Conservation (phyloP, 2,329 filamentous ascomycete genomes). For the Botrytis fragariae region DNA sequence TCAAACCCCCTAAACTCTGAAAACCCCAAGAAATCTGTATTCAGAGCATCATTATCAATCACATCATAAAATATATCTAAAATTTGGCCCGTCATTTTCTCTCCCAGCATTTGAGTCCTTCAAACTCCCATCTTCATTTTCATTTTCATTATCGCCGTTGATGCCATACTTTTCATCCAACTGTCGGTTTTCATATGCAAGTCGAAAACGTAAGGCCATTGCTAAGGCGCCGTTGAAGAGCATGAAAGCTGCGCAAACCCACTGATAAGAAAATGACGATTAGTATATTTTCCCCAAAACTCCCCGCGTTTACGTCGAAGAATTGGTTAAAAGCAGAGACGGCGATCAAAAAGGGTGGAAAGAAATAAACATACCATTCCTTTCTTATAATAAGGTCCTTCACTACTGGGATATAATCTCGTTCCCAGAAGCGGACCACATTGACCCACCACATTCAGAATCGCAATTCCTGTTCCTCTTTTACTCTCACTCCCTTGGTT, state of each 20-base stretch:
- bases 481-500: conserved; percentile 69
- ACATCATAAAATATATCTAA: conserved; percentile 15
- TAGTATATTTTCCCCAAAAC: background rate
- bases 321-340: background rate
- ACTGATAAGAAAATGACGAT: conserved; percentile 25
- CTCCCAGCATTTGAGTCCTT: background rate
- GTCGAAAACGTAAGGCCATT: conserved; percentile 50
- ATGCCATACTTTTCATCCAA: conserved; percentile 47
- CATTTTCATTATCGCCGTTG: conserved; percentile 12
- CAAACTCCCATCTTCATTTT: background rate
- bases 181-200: conserved; percentile 60
- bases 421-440: conserved; percentile 62
- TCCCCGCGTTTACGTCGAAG: background rate
- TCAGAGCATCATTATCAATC: background rate
- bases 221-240: conserved; percentile 57
- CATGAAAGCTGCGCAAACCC: conserved; percentile 61
- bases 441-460: conserved; percentile 66
- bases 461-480: conserved; percentile 62
- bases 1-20: background rate
- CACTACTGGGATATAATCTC: conserved; percentile 55
- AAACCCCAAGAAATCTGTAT: background rate
- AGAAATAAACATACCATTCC: conserved; percentile 43
- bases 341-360: background rate
- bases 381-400: conserved; percentile 48
- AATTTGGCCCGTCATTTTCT: conserved; percentile 10